phyloP scores from a whole-genome alignment of 2,329 filamentous ascomycete species.

The Nigrospora sphaerica region DNA sequence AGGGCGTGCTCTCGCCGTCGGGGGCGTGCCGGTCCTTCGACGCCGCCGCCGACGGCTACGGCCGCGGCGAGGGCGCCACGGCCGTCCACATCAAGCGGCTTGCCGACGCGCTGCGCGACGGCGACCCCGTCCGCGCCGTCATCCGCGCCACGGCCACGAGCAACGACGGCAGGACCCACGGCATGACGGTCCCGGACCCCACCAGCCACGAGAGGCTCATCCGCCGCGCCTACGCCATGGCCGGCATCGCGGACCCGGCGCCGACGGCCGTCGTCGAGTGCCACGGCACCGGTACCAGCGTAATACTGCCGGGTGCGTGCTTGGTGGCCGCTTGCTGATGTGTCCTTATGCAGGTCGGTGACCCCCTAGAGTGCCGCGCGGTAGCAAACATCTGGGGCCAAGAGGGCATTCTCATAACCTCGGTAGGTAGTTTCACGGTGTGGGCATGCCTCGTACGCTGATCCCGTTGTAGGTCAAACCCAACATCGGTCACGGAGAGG shows the following conservation, averaged over 20 bases:
- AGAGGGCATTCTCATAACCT: conserved; percentile 8
- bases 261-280: conserved; percentile 16
- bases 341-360: not conserved
- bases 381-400: conserved; percentile 9
- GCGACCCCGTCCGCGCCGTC: not conserved
- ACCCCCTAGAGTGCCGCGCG: conserved; percentile 2
- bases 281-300: conserved; percentile 18
- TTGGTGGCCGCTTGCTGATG: not conserved
- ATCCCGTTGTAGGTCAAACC: conserved; percentile 6
- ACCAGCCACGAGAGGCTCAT: not conserved
- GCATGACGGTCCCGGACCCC: not conserved
- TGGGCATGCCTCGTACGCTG: no score
- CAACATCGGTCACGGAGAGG: conserved; percentile 20
- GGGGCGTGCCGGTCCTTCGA: not conserved
- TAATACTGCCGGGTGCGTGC: no score
- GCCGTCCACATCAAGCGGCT: not conserved
- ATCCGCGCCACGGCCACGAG: not conserved
- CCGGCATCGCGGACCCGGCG: conserved; percentile 18
- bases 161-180: not conserved
- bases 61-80: not conserved
- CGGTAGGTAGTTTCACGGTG: conserved; percentile 2
- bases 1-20: not conserved
- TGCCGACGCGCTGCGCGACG: not conserved
- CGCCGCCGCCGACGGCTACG: not conserved
- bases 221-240: conserved; percentile 1